Percentiles rank a stretch among this genome's conserved stretches.
phyloP scores from a whole-genome alignment of 371 early-diverging fungal genomes.

The Mucor sp. region DNA sequence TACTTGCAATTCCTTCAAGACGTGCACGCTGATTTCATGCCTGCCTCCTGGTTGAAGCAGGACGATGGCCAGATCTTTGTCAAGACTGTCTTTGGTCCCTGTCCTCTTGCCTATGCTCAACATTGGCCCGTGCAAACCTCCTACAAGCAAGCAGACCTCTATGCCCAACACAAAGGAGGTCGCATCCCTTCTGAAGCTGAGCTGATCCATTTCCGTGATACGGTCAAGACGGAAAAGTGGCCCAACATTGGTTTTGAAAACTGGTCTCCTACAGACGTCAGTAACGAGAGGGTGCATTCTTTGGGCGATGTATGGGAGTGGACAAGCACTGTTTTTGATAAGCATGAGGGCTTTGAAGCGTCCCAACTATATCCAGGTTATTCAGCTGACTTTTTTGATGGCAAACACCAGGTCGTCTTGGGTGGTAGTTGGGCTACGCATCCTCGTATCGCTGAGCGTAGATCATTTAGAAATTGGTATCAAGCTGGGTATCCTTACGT shows the following conservation, averaged over 20 bases:
- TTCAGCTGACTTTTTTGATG: conserved; percentile 88
- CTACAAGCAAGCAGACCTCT: conserved; percentile 68
- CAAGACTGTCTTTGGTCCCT: conserved; percentile 68
- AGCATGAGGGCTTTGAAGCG: conserved; percentile 59
- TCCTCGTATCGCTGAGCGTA: conserved; percentile 71
- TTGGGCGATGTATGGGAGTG: conserved; percentile 86
- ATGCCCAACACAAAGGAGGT: conserved; percentile 59
- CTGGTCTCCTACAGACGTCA: conserved; percentile 63
- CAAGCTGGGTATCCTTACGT: conserved; percentile 85
- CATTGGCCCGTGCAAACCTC: conserved; percentile 81
- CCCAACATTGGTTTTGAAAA: conserved; percentile 61
- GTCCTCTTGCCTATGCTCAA: conserved; percentile 51
- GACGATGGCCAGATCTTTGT: conserved; percentile 46
- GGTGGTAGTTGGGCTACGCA: conserved; percentile 92
- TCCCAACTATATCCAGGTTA: conserved; percentile 86
- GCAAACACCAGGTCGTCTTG: conserved; percentile 79
- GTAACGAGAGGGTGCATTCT: conserved; percentile 41
- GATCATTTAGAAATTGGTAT: conserved; percentile 88
- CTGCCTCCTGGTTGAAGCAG: conserved; percentile 55
- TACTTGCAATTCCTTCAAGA: conserved; percentile 61
- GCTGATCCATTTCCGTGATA: conserved; percentile 37
- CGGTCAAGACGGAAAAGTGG: conserved; percentile 13
- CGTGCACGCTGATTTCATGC: conserved; percentile 18
- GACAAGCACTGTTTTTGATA: conserved; percentile 70
- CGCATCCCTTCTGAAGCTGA: conserved; percentile 75